Evolutionary conservation across 768 basidiomycete species (phyloP).

Genomic region (Coprinopsis sp.): DNA sequence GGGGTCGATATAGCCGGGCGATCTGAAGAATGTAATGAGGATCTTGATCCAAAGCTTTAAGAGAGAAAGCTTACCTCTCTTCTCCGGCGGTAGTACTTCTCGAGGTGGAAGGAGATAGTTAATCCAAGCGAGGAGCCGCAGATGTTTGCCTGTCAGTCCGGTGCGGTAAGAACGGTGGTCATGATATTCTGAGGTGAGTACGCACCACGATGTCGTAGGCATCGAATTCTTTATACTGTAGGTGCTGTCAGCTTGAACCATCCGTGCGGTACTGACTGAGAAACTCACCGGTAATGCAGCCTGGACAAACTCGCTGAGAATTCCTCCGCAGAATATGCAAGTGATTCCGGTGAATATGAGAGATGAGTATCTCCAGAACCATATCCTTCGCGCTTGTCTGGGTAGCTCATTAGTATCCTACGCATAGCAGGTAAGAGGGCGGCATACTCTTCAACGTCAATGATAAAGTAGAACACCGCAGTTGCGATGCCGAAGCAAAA

Average conservation of each 20-base stretch:
- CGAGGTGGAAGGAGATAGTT: constrained; percentile 59
- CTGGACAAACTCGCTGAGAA: constrained; percentile 80
- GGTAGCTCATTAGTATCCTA: background rate
- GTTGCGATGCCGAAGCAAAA: constrained; percentile 73
- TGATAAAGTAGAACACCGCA: constrained; percentile 79
- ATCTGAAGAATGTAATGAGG: constrained; percentile 44
- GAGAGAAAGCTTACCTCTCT: constrained; percentile 57
- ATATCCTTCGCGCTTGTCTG: constrained; percentile 74
- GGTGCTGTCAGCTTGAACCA: constrained; percentile 4
- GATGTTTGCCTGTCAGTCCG: constrained; percentile 70
- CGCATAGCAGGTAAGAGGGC: background rate
- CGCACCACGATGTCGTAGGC: constrained; percentile 65
- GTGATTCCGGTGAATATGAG: constrained; percentile 63
- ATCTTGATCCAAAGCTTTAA: too few relatives aligned
- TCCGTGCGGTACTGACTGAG: background rate
- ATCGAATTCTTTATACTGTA: constrained; percentile 67
- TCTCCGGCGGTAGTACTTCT: constrained; percentile 71
- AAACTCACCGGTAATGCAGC: constrained; percentile 61
- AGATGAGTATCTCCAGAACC: constrained; percentile 79
- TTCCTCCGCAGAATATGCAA: constrained; percentile 77
- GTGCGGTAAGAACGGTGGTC: constrained; percentile 3
- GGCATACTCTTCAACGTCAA: constrained; percentile 83
- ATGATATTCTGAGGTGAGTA: constrained; percentile 5
- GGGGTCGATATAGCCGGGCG: constrained; percentile 69
- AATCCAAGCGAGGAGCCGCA: constrained; percentile 70